Evolutionary conservation across 1,139 yeast genomes (phyloP), one percentile per base, ranked within the genome.

Genomic region (Hemisphaericaspora lyxosophila): DNA sequence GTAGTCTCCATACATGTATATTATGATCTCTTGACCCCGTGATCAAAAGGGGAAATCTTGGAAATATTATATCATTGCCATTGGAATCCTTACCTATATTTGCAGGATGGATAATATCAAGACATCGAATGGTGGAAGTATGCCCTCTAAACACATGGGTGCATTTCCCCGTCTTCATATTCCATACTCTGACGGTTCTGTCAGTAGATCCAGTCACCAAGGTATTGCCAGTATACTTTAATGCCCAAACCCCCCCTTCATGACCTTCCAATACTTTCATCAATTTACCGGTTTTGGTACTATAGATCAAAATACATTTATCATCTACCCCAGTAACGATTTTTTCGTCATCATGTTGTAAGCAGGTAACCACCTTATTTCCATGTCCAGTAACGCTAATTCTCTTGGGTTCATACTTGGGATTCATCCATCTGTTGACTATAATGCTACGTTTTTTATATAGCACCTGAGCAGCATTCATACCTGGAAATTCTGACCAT

Each of bases 241-340:
- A 70, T 1, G 98, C 97, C 99, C 99, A 92, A 7, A 94, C 98
- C 19, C 98, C 98, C 34, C 97, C 97, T 42, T 86, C 95, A 55
- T 92, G 98, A 9, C 97, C 97, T 38, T 75, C 72, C 36, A 92
- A 69, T 2, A 85, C 83, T 35, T 79, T 71, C n/a, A 84, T 53
- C 33, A 83, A 67, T 33, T 68, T 67, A 4, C 97, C 97, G 0
- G 87, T 81, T 26, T 72, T 67, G 3, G 96, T 81, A 48, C 85
- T 83, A 58, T 88, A 89, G 7, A 94, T 82, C 44, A 87, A 81
- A 45, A 92, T 87, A 51, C 81, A 77, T 48, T 79, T 79, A 50
- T 88, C 96, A 53, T 90, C 97, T 2, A 95, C 90, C 24, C 97
- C 97, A 3, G 97, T 89, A 41, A 92, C 85, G 38, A 92, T 86